Evolutionary conservation across 2,329 filamentous ascomycete species (phyloP), one percentile per base, ranked within the genome.

Genomic region (Pseudogymnoascus sp.): DNA sequence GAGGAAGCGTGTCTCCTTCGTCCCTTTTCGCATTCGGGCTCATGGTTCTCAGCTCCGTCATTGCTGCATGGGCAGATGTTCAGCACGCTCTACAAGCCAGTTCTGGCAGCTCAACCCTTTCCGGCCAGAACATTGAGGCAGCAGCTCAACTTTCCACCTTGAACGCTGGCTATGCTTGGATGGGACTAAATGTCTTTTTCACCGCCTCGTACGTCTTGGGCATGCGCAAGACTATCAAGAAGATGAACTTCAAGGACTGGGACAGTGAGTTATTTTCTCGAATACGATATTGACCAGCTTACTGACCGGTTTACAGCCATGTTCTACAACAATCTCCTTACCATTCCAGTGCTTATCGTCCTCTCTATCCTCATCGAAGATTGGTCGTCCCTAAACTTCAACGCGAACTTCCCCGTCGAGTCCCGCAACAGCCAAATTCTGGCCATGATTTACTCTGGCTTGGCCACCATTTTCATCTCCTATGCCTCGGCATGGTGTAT

Each of bases 401-500:
- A 80, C 69, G 86, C 83, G 76, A 97, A 97, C 82, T 99, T 99
- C 80, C 95, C 95, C 2, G 70, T 79, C n/a, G 89, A 88, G 68
- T 81, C 86, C 36, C 89, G 93, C 71, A 95, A 91, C 76, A 84
- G 81, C 70, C 86, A 97, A 70, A 83, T 96, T 69, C 78, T 89
- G 65, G 90, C 93, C 73, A 97, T 97, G 90, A 79, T 97, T 72
- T 89, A 97, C 77, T 97, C 95, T 4, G 95, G 95, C 65, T 82
- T 97, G 62, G 93, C 87, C 37, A 90, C 93, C 61, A 93, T 97
- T 73, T 96, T 97, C 79, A 99, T 99, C 77, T 97, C 93, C n/a
- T 99, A 99, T 83, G 96, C 92, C 73, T 97, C 93, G 14, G 95
- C 95, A 39, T 99, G 95, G 95, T 97, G 95, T 75, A 96, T 99